A percentile compares a stretch with the other conserved stretches of the same genome.
These are phyloP conservation scores for Malassezia psittaci DNA, from an alignment of 1,284 basidiomycete genomes.

Conservation along the genomic window DNA sequence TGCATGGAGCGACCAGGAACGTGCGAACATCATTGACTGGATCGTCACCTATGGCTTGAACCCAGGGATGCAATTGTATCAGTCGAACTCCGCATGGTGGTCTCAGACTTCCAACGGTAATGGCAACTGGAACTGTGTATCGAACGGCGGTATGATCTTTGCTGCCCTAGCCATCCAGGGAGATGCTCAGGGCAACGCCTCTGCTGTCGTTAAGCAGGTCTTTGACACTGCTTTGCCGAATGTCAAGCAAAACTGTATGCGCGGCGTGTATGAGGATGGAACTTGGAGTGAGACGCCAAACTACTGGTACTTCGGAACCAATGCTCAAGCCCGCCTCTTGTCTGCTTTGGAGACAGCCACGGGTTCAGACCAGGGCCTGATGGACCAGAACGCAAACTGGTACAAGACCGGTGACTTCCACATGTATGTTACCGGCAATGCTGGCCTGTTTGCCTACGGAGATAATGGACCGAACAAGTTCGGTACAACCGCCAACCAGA, in stretches of 20 bases:
- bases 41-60: slow-evolving; percentile 64
- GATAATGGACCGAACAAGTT: slow-evolving; percentile 94
- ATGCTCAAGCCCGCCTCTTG: slow-evolving; percentile 81
- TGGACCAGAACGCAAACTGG: slow-evolving; percentile 53
- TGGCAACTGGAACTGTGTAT: slow-evolving; percentile 97
- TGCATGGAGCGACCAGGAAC: slow-evolving; percentile 66
- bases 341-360: slow-evolving; percentile 74
- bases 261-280: slow-evolving; percentile 59
- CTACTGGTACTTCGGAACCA: slow-evolving; percentile 58
- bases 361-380: slow-evolving; percentile 68
- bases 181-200: slow-evolving; percentile 61
- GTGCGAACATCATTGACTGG: slow-evolving; percentile 60
- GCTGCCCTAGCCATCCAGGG: slow-evolving; percentile 75
- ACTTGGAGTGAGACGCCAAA: slow-evolving; percentile 92
- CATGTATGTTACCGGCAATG: slow-evolving; percentile 76
- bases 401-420: slow-evolving; percentile 73
- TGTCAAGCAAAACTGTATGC: slow-evolving; percentile 69
- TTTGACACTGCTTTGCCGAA: slow-evolving; percentile 66
- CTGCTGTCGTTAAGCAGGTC: slow-evolving; percentile 58
- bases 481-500: slow-evolving; percentile 51
- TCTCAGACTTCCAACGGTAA: slow-evolving; percentile 46
- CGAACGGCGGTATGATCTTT: slow-evolving; percentile 79
- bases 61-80: slow-evolving; percentile 52
- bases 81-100: slow-evolving; percentile 51
- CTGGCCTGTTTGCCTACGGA: slow-evolving; percentile 79